Evolutionary conservation across 768 basidiomycete genomes (phyloP), one percentile per base, ranked within the genome.

Genomic region (Tylopilus sp.): DNA sequence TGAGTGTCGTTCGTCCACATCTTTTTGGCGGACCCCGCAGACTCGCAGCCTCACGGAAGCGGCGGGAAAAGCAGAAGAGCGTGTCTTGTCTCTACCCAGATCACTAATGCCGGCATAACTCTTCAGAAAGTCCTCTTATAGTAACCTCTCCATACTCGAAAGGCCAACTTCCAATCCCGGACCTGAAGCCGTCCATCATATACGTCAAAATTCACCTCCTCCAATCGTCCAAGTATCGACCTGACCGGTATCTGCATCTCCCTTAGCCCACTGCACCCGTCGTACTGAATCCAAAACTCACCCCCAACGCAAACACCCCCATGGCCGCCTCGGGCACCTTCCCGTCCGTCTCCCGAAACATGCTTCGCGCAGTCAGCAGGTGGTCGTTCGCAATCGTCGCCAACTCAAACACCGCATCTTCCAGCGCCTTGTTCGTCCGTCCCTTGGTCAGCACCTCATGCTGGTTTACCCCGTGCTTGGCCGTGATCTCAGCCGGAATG

Each of bases 311-410:
- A 69, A 92, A 89, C 23, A 91, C 76, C 9, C 88, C 84, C 76
- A 87, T 77, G 25, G 79, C 88, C 50, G 67, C 71, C 21, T 48
- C 59, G 9, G 85, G 85, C 42, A 86, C 78, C 61, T 67, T 76
- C 13, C 73, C 77, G 33, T 75, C 77, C 39, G 74, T 74, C 39
- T 78, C 73, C 54, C 79, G 76, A 59, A 86, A 78, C 80, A 85
- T 83, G 47, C 79, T 76, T 17, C 87, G 79, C 17, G 89, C 88
- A 3, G 87, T 88, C 51, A 79, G 69, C 56, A 94, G 65, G 65
- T 93, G 82, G 68, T 91, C 88, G 68, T 91, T 86, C 25, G 88
- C 91, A 21, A 85, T 65, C 9, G 82, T 84, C 30, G 91, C 91
- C 68, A 92, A 83, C 61, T 91, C 88, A 62, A 81, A 94, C 25